These are phyloP conservation scores for Corymbia maculata DNA, from an alignment of 345 rosid species.

Conservation along the genomic window DNA sequence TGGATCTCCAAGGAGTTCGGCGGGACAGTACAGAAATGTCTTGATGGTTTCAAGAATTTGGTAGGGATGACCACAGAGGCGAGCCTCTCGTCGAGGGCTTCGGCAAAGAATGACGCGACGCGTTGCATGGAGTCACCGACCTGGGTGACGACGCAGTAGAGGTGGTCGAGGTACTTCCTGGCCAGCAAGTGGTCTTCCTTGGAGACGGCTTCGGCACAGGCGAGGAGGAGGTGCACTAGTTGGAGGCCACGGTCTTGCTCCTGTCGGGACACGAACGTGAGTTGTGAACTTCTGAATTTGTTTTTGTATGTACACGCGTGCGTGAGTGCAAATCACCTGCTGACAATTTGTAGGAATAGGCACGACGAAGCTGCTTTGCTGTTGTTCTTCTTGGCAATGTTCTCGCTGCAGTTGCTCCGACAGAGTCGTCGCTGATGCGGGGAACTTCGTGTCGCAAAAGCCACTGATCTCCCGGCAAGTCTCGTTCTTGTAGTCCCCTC, in stretches of 20 bases:
- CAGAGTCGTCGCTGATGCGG: neutral
- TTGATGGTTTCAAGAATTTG: slow-evolving; percentile 3
- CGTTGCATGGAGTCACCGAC: slow-evolving; percentile 60
- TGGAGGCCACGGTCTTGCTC: slow-evolving; percentile 62
- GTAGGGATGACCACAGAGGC: slow-evolving; percentile 27
- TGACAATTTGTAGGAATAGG: slow-evolving; percentile 30
- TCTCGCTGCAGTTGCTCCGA: slow-evolving; percentile 43
- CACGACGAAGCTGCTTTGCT: slow-evolving; percentile 1
- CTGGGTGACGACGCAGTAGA: slow-evolving; percentile 38
- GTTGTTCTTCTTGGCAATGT: slow-evolving; percentile 12
- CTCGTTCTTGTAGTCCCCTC: neutral
- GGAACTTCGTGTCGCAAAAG: neutral
- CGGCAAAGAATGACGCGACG: slow-evolving; percentile 55
- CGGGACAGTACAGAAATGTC: slow-evolving; percentile 33
- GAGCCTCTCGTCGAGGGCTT: slow-evolving; percentile 39
- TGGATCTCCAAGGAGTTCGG: slow-evolving; percentile 43
- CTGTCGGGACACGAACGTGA: slow-evolving; percentile 7
- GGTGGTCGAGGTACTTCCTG: slow-evolving; percentile 38
- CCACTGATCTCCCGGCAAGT: neutral
- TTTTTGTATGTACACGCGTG: neutral
- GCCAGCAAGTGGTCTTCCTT: slow-evolving; percentile 56
- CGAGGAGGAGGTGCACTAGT: slow-evolving; percentile 50
- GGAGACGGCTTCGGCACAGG: slow-evolving; percentile 54
- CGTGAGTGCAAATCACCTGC: slow-evolving; percentile 15
- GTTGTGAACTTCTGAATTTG: neutral